Conservation (phyloP, 129 eudicot species). For the Ambrosia artemisiifolia region DNA sequence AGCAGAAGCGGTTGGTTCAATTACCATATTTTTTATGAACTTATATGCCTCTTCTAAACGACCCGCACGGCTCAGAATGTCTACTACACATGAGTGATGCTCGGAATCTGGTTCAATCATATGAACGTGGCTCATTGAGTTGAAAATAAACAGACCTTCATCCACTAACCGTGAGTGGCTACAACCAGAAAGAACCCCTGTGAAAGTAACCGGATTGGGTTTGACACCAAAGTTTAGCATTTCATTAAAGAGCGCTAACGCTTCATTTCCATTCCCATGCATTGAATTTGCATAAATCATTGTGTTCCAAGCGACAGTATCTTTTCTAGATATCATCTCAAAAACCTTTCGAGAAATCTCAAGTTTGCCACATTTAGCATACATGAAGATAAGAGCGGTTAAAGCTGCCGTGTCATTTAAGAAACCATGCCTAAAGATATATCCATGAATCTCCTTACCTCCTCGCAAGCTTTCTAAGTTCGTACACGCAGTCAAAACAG, state of each 20-base stretch:
- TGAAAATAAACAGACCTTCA: slow-evolving; percentile 50
- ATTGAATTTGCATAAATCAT: slow-evolving; percentile 63
- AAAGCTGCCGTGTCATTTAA: slow-evolving; percentile 46
- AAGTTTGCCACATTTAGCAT: slow-evolving; percentile 76
- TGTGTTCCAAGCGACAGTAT: slow-evolving; percentile 77
- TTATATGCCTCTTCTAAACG: slow-evolving; percentile 59
- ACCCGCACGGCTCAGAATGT: slow-evolving; percentile 72
- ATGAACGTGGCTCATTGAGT: slow-evolving; percentile 58
- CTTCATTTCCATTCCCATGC: slow-evolving; percentile 73
- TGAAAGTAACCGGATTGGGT: slow-evolving; percentile 70
- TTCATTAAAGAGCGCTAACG: slow-evolving; percentile 40
- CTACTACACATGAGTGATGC: slow-evolving; percentile 77
- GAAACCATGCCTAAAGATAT: slow-evolving; percentile 41
- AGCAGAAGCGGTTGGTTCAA: slow-evolving; percentile 66
- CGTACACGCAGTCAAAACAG: slow-evolving; percentile 58
- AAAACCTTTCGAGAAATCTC: slow-evolving; percentile 43
- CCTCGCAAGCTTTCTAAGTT: slow-evolving; percentile 57
- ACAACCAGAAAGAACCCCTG: slow-evolving; percentile 74
- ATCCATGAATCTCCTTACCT: slow-evolving; percentile 79
- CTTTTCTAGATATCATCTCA: slow-evolving; percentile 42
- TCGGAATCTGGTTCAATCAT: slow-evolving; percentile 65
- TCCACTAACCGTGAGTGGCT: slow-evolving; percentile 77
- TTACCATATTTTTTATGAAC: slow-evolving; percentile 60
- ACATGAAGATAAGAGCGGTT: slow-evolving; percentile 71
- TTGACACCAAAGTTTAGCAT: slow-evolving; percentile 53